Base-by-base conservation (phyloP, 164 flowering plant species). In the Saururus chinensis region DNA sequence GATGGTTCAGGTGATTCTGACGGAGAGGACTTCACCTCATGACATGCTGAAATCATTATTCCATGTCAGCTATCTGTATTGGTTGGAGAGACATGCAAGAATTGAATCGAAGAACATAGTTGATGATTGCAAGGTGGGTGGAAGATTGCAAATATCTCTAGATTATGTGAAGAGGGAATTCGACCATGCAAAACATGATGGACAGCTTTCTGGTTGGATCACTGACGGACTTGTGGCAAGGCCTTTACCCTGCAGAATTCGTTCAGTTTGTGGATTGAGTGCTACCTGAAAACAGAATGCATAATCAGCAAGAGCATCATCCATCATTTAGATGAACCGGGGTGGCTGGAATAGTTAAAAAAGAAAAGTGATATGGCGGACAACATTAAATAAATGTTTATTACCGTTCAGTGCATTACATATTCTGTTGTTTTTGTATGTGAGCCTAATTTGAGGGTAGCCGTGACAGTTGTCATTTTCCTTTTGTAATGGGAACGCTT, bases 1-100 rank as follows among this genome's bases (percentile, higher is more conserved):
- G 45, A 40, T 51, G 51, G 51, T 56, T n/a, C 88, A 93, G 99
- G 93, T 93, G 25, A 77, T 85, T 60, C 89, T 93, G 1, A 87
- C 87, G 76, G 95, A 93, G 68, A 80, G 72, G 40, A 77, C 76
- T 53, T 71, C 84, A 5, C 83, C 75, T 20, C 82, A 82, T 66
- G 96, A 88, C 78, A 88, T 95, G 99, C 85, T 95, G 21, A 90
- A 80, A 67, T 81, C 96, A 9, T 59, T 95, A 72, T 95, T 87
- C 76, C 99, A 95, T 21, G 91, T 81, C 40, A 88, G 77, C 69
- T 91, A 88, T 69, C 75, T 95, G n/a, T 85, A 87, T 67, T 95
- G 99, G 99, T 61, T 95, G 67, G 99, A 95, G 80, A 87, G 66
- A 62, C 83, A 87, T 64, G 92, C 87, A 0, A 96, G 99, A 59